Evolutionary conservation across 495 filamentous ascomycete species (phyloP).

Genomic region (Penicillium coprophilum): DNA sequence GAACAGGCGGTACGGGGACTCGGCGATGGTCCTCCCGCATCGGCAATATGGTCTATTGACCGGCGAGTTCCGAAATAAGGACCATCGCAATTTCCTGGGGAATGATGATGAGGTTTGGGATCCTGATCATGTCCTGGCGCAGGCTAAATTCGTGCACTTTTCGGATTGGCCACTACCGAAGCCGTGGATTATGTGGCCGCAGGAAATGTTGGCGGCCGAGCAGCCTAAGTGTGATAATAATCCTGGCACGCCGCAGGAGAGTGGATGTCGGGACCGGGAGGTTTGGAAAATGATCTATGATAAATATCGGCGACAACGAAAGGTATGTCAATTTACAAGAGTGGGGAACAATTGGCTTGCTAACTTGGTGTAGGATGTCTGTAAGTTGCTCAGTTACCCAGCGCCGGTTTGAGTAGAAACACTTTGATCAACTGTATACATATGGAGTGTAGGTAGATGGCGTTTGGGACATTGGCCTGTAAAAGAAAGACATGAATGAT

Average conservation of each 20-base stretch:
- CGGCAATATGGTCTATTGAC: constrained; percentile 67
- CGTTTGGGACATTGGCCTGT: constrained; percentile 4
- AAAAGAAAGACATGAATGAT: background rate
- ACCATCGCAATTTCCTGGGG: constrained; percentile 64
- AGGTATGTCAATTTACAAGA: constrained; percentile 40
- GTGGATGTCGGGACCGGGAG: constrained; percentile 61
- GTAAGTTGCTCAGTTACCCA: constrained; percentile 49
- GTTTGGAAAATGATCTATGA: constrained; percentile 72
- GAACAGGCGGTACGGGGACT: constrained; percentile 66
- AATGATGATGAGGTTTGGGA: constrained; percentile 66
- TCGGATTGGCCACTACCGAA: constrained; percentile 80
- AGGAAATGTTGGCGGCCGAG: constrained; percentile 51
- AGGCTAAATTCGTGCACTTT: constrained; percentile 79
- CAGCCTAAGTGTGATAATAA: constrained; percentile 59
- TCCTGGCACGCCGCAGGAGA: constrained; percentile 43
- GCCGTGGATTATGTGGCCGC: constrained; percentile 68
- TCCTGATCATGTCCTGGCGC: constrained; percentile 56
- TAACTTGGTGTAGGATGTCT: constrained; percentile 40
- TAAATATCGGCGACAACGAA: constrained; percentile 62
- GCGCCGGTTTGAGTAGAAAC: constrained; percentile 39
- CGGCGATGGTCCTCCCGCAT: constrained; percentile 72
- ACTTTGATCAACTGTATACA: constrained; percentile 10
- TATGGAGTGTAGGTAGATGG: constrained; percentile 4
- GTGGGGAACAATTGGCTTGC: background rate
- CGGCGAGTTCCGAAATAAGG: constrained; percentile 64